Percentiles rank a stretch among this genome's conserved stretches.
phyloP scores from a whole-genome alignment of 192 early-diverging fungal genomes.

The Pecoramyces ruminantium region DNA sequence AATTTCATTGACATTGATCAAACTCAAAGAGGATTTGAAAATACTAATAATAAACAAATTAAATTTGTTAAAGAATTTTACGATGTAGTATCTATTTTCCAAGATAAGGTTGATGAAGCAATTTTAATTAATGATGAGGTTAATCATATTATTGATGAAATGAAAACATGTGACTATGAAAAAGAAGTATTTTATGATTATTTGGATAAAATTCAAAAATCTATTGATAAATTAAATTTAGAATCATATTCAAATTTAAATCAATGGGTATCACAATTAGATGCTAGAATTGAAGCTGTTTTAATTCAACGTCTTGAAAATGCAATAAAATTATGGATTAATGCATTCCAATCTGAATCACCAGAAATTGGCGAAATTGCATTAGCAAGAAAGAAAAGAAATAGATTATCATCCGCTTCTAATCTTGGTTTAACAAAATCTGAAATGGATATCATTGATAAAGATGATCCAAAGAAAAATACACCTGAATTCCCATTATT shows the following conservation, averaged over 20 bases:
- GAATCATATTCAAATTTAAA: conserved; percentile 90
- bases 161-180: conserved; percentile 62
- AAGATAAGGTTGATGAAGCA: conserved; percentile 80
- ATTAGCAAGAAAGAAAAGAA: not conserved
- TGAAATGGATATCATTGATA: not conserved
- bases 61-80: conserved; percentile 93
- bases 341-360: conserved; percentile 15
- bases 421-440: not conserved
- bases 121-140: conserved; percentile 74
- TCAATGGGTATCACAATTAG: conserved; percentile 69
- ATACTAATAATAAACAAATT: conserved; percentile 65
- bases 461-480: conserved; percentile 8
- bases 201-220: conserved; percentile 69
- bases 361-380: not conserved
- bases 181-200: conserved; percentile 43
- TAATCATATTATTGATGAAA: conserved; percentile 58
- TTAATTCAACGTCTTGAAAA: conserved; percentile 53
- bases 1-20: conserved; percentile 32
- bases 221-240: conserved; percentile 82
- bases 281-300: conserved; percentile 58
- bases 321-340: conserved; percentile 61
- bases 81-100: conserved; percentile 71
- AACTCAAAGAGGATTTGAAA: not conserved
- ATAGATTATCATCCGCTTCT: not conserved
- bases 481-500: conserved; percentile 48